A percentile compares a stretch with the other conserved stretches of the same genome.
Evolutionary conservation across 2,329 filamentous ascomycete species (phyloP).

Genomic region (Neofusicoccum sp.): DNA sequence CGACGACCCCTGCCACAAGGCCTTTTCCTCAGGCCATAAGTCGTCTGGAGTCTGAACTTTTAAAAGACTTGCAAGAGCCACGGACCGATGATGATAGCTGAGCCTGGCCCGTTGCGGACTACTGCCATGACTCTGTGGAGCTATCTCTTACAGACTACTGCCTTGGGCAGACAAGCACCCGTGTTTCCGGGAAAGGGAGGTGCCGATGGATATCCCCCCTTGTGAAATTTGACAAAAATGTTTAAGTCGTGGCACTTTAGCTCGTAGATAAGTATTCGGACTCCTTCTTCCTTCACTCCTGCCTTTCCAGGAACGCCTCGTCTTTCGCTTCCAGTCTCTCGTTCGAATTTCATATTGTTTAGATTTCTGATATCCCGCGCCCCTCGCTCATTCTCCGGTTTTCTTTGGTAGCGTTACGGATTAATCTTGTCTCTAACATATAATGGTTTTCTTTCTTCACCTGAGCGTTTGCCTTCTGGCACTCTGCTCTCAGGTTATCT

Average conservation of each 20-base stretch:
- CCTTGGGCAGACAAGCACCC: background rate
- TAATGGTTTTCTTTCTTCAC: background rate
- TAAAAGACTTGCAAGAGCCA: background rate
- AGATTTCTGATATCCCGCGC: no score
- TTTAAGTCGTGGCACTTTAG: background rate
- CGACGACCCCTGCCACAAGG: background rate
- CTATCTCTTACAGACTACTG: background rate
- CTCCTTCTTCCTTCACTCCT: background rate
- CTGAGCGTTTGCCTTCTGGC: constrained; percentile 11
- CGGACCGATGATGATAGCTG: no score
- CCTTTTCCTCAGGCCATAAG: background rate
- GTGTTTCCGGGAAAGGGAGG: background rate
- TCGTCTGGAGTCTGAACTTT: background rate
- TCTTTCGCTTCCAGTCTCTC: background rate
- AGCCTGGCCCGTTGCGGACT: background rate
- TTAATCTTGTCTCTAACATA: no score
- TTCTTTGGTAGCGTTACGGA: background rate
- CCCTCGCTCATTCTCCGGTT: background rate
- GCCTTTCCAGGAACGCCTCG: background rate
- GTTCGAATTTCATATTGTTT: background rate
- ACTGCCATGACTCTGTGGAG: background rate
- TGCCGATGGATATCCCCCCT: background rate
- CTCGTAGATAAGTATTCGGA: background rate
- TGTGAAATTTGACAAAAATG: no score
- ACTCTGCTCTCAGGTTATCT: background rate